These are phyloP conservation scores for Boletales sp. DNA, from an alignment of 768 basidiomycete species.

Conservation along the genomic window DNA sequence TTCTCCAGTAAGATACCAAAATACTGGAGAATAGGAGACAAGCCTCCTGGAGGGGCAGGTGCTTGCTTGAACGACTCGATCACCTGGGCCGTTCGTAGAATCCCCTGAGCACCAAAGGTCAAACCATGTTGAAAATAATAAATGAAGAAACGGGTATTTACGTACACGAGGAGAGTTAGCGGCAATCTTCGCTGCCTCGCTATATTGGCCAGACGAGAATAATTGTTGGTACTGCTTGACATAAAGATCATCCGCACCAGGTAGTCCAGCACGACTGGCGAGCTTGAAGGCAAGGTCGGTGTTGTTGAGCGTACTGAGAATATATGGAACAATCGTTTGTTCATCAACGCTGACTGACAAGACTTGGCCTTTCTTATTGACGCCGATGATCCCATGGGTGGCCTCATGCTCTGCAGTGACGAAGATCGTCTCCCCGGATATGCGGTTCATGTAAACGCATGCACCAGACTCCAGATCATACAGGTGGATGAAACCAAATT, in stretches of 20 bases:
- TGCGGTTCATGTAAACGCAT: conserved; percentile 99
- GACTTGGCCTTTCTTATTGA: conserved; percentile 99
- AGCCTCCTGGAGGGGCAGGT: conserved; percentile 82
- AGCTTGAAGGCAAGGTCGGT: conserved; percentile 97
- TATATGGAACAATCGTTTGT: conserved; percentile 92
- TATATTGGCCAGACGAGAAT: conserved; percentile 84
- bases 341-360: conserved; percentile 97
- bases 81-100: conserved; percentile 89
- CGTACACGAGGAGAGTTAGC: conserved; percentile 91
- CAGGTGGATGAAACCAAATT: conserved; percentile 98
- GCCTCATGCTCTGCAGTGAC: conserved; percentile 96
- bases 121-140: background rate
- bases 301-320: conserved; percentile 91
- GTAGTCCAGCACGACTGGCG: conserved; percentile 91
- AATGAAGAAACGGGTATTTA: background rate
- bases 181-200: conserved; percentile 95
- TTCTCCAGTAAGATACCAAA: conserved; percentile 99
- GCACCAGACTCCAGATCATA: conserved; percentile 97
- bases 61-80: conserved; percentile 98
- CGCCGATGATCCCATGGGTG: conserved; percentile 93
- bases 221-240: conserved; percentile 90
- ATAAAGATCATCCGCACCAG: conserved; percentile 97
- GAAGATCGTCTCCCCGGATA: conserved; percentile 98
- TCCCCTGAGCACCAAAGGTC: conserved; percentile 53
- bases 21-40: conserved; percentile 96